These are phyloP conservation scores for Entrophospora sp. DNA, from an alignment of 192 early-diverging fungal species.

Conservation along the genomic window DNA sequence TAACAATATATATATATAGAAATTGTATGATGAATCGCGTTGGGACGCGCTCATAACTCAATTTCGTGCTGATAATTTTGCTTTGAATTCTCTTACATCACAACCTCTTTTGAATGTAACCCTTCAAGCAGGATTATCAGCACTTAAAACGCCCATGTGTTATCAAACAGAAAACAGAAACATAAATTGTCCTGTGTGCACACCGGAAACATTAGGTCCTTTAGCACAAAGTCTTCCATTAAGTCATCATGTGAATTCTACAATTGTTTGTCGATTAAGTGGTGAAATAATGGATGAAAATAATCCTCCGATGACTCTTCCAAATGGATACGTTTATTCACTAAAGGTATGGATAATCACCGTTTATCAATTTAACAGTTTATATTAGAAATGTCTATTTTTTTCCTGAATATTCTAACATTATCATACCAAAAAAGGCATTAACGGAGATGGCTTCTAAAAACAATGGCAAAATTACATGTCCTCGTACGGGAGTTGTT, in stretches of 20 bases:
- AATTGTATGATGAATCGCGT: slow-evolving; percentile 56
- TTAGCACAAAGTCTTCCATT: slow-evolving; percentile 80
- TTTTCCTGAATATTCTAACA: background rate
- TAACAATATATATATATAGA: slow-evolving; percentile 26
- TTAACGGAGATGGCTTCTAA: slow-evolving; percentile 61
- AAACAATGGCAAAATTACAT: slow-evolving; percentile 57
- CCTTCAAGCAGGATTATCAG: slow-evolving; percentile 92
- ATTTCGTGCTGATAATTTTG: slow-evolving; percentile 82
- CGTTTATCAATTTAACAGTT: background rate
- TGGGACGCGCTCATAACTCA: slow-evolving; percentile 73
- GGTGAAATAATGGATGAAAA: slow-evolving; percentile 94
- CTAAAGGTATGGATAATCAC: slow-evolving; percentile 47
- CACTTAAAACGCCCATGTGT: slow-evolving; percentile 86
- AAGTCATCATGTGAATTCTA: slow-evolving; percentile 93
- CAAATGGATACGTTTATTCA: slow-evolving; percentile 96
- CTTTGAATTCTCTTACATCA: slow-evolving; percentile 77
- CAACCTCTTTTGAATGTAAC: slow-evolving; percentile 80
- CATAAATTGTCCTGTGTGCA: slow-evolving; percentile 95
- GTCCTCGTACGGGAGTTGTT: slow-evolving; percentile 55
- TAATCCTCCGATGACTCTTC: slow-evolving; percentile 91
- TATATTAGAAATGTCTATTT: background rate
- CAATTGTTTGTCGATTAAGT: slow-evolving; percentile 84
- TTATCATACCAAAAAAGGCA: slow-evolving; percentile 35
- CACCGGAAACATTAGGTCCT: slow-evolving; percentile 69
- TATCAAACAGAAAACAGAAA: slow-evolving; percentile 66